Conservation (phyloP, 2,329 filamentous ascomycete species). For the Diaporthe sp. region DNA sequence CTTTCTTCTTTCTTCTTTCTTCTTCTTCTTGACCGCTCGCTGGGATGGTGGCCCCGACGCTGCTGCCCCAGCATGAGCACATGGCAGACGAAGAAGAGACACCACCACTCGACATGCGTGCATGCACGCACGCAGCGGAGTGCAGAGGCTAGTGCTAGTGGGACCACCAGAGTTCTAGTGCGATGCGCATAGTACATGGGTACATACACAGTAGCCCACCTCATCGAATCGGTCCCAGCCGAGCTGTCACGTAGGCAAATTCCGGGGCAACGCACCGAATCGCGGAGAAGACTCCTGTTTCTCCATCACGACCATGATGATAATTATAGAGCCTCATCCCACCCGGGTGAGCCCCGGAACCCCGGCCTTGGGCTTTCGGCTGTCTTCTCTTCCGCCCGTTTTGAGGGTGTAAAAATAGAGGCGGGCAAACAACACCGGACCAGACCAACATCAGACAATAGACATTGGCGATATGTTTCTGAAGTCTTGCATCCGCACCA, state of each 20-base stretch:
- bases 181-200: no score
- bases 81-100: not conserved
- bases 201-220: not conserved
- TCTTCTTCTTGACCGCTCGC: no score
- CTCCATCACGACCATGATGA: not conserved
- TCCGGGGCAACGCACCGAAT: not conserved
- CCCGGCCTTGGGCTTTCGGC: constrained; percentile 14
- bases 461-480: constrained; percentile 10
- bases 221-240: constrained; percentile 19
- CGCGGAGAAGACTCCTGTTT: constrained; percentile 4
- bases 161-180: no score
- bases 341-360: constrained; percentile 4
- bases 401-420: constrained; percentile 10
- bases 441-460: constrained; percentile 5
- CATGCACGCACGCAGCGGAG: not conserved
- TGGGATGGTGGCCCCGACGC: no score
- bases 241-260: constrained; percentile 11
- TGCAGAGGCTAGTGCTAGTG: no score
- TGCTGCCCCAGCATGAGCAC: not conserved
- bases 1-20: not conserved
- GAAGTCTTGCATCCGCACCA: constrained; percentile 2
- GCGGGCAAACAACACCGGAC: not conserved
- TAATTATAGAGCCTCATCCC: constrained; percentile 9
- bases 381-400: not conserved
- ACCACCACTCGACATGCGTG: not conserved